Evolutionary conservation across 139 green algal species (phyloP), one percentile per base, ranked within the genome.

Genomic region (Parachlorella kessleri): DNA sequence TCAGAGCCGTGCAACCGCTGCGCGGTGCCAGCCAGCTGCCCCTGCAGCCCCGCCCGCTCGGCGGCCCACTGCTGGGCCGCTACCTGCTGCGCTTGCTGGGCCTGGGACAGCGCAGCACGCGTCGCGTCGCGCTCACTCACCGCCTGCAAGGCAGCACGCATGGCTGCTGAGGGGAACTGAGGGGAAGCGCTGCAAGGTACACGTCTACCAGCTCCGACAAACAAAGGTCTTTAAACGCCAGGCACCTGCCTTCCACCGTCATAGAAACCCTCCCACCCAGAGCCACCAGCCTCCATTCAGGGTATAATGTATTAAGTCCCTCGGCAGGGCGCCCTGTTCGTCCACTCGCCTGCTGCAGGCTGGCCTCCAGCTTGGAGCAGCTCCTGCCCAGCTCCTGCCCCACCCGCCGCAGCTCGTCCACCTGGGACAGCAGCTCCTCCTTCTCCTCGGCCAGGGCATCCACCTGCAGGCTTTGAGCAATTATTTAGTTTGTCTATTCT

Each of bases 321-420:
- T n/a, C n/a, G n/a, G n/a, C n/a, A n/a, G n/a, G n/a, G n/a, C n/a
- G n/a, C n/a, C n/a, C n/a, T n/a, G n/a, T n/a, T n/a, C n/a, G n/a
- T n/a, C n/a, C n/a, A n/a, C n/a, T n/a, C n/a, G n/a, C n/a, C 8
- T 4, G 64, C 55, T 78, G 54, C 48, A 65, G 53, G 54, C 78
- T n/a, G 0, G 65, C 75, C 33, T 80, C 75, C 41, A 73, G 39
- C 32, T 37, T 24, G 8, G 39, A 33, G 65, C 75, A 80, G 75
- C 75, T 80, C 33, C 33, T 65, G 41, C 75, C 73, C 64, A 80
- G 75, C 75, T 80, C 75, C 64, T 80, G 64, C 5, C 75, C 75
- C 23, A 73, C 75, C 33, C 28, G 39, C 32, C 42, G 42, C 75
- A 80, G 75, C 75, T 80, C 59, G 33, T 72, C 41, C 64, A 80